Evolutionary conservation across 495 filamentous ascomycete genomes (phyloP), one percentile per base, ranked within the genome.

Genomic region (Recurvomyces mirabilis): DNA sequence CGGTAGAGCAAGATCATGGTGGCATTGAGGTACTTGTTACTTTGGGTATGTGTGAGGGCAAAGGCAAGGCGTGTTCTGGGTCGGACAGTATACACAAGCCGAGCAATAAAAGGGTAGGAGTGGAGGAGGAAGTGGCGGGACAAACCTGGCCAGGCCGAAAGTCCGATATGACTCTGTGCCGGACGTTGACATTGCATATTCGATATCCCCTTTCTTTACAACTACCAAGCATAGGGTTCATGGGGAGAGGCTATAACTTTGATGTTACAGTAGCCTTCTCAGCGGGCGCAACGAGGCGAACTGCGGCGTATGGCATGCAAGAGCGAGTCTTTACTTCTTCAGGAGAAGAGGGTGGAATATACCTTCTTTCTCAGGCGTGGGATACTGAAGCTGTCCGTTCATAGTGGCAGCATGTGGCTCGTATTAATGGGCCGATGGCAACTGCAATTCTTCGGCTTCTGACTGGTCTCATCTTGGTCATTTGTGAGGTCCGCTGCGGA

Each of bases 141-240:
- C n/a, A n/a, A n/a, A n/a, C n/a, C n/a, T n/a, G n/a, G n/a, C n/a
- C n/a, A n/a, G n/a, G n/a, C n/a, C n/a, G n/a, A n/a, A n/a, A n/a
- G n/a, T n/a, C n/a, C n/a, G n/a, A n/a, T n/a, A n/a, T n/a, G n/a
- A n/a, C n/a, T n/a, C n/a, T n/a, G n/a, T n/a, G n/a, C n/a, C n/a
- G 6, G 17, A 19, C 5, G 23, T 23, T 40, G 24, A 23, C 37
- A 40, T 40, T 36, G 18, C 19, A 18, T 44, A 19, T 20, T 31
- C 22, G 41, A 44, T 44, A 44, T 44, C 41, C 41, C 41, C 35
- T 43, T 42, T 31, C 17, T 7, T n/a, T n/a, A n/a, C n/a, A n/a
- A n/a, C n/a, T n/a, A n/a, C 13, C 39, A 17, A 42, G 24, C 25
- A 42, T 31, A 31, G 39, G 39, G 24, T 42, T 15, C 6, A 32